Conservation (phyloP, 768 basidiomycete genomes). For the Psilocybe sp. region DNA sequence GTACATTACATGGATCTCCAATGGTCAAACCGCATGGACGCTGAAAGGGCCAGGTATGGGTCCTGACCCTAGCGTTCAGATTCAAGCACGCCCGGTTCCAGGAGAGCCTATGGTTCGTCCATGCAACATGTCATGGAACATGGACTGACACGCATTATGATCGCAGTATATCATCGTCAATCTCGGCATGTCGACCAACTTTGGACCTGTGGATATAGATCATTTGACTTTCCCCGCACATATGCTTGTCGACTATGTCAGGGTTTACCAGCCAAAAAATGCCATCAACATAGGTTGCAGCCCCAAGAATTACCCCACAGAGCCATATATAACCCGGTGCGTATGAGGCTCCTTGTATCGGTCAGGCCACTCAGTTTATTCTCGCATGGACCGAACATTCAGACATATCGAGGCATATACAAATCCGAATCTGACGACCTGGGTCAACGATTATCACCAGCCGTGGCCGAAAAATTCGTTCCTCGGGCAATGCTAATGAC, state of each 20-base stretch:
- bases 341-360: slow-evolving; percentile 11
- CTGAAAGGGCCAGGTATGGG: slow-evolving; percentile 66
- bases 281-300: slow-evolving; percentile 72
- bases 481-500: slow-evolving; percentile 31
- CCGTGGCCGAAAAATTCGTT: slow-evolving; percentile 61
- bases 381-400: background rate
- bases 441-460: slow-evolving; percentile 49
- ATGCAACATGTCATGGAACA: background rate
- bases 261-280: slow-evolving; percentile 69
- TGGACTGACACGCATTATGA: background rate
- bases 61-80: slow-evolving; percentile 55
- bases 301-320: slow-evolving; percentile 65
- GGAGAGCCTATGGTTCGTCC: slow-evolving; percentile 80
- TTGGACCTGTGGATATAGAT: slow-evolving; percentile 67
- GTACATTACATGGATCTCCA: slow-evolving; percentile 86
- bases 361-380: background rate
- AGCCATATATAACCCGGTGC: slow-evolving; percentile 65
- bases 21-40: slow-evolving; percentile 72
- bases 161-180: slow-evolving; percentile 78
- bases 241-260: slow-evolving; percentile 47
- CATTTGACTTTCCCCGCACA: slow-evolving; percentile 67
- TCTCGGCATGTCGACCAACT: slow-evolving; percentile 79
- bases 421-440: slow-evolving; percentile 60
- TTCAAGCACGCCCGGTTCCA: slow-evolving; percentile 66
- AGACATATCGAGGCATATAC: slow-evolving; percentile 68